These are phyloP conservation scores for Chlorella sp. DNA, from an alignment of 139 green algal species.

Conservation along the genomic window DNA sequence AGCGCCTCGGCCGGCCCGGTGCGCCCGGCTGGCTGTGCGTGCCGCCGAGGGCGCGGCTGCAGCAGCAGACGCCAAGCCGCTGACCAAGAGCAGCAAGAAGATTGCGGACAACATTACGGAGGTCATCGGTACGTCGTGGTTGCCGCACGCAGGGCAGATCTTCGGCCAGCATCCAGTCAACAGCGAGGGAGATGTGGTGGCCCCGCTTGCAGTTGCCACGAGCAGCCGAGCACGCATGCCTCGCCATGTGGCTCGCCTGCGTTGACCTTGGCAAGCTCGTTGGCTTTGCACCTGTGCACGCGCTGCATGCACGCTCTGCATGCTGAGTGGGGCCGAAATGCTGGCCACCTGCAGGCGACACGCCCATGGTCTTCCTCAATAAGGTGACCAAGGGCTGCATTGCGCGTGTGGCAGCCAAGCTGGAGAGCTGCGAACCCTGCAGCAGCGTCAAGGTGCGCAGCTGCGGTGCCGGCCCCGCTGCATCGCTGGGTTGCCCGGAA, in stretches of 20 bases:
- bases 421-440: slow-evolving; percentile 51
- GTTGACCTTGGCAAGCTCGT: too few species aligned
- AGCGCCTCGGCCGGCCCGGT: neutral
- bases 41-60: neutral
- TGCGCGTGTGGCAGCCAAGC: slow-evolving; percentile 40
- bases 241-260: too few species aligned
- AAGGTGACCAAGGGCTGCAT: slow-evolving; percentile 67
- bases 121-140: neutral
- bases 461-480: too few species aligned
- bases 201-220: too few species aligned
- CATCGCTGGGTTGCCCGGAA: too few species aligned
- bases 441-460: neutral
- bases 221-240: too few species aligned
- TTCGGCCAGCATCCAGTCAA: too few species aligned
- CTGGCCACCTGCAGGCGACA: slow-evolving; percentile 87
- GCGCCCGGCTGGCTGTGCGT: neutral
- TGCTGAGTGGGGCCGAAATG: too few species aligned
- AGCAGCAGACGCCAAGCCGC: neutral
- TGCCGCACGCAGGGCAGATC: too few species aligned
- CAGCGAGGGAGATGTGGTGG: too few species aligned
- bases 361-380: slow-evolving; percentile 94
- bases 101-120: slow-evolving; percentile 81
- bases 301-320: too few species aligned
- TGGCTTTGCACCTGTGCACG: too few species aligned
- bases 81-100: slow-evolving; percentile 34